Evolutionary conservation across 2,329 filamentous ascomycete species (phyloP).

Genomic region (Passalora sequoiae): DNA sequence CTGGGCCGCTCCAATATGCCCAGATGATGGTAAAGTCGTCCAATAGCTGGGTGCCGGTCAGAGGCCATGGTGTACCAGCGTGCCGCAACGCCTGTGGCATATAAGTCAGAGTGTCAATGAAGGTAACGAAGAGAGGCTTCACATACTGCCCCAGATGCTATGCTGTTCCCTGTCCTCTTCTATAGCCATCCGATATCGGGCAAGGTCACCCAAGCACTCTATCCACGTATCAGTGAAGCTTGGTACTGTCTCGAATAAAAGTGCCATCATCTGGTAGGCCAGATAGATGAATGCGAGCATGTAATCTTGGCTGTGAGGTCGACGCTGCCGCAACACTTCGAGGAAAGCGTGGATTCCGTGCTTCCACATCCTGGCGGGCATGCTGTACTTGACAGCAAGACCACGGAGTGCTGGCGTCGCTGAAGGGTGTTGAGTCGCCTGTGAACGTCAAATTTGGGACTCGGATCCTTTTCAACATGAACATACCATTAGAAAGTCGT

Average conservation of each 20-base stretch:
- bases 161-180: conserved; percentile 67
- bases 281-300: conserved; percentile 90
- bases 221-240: conserved; percentile 87
- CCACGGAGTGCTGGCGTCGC: conserved; percentile 62
- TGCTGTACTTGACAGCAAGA: conserved; percentile 74
- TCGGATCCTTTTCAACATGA: background rate
- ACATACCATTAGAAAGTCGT: conserved; percentile 56
- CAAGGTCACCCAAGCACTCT: conserved; percentile 83
- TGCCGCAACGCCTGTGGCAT: conserved; percentile 53
- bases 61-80: conserved; percentile 83
- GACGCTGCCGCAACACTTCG: conserved; percentile 56
- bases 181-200: conserved; percentile 83
- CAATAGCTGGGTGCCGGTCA: conserved; percentile 67
- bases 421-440: conserved; percentile 75
- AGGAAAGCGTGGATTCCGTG: conserved; percentile 65
- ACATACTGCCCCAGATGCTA: conserved; percentile 66
- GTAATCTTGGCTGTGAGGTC: conserved; percentile 74
- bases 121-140: background rate
- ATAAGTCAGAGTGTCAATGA: background rate
- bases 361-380: conserved; percentile 92
- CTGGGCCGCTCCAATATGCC: conserved; percentile 71
- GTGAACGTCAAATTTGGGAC: background rate
- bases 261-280: conserved; percentile 82
- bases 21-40: conserved; percentile 80
- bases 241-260: conserved; percentile 79